Base-by-base conservation (phyloP, 73 alveolate species). In the Paramecium octaurelia region DNA sequence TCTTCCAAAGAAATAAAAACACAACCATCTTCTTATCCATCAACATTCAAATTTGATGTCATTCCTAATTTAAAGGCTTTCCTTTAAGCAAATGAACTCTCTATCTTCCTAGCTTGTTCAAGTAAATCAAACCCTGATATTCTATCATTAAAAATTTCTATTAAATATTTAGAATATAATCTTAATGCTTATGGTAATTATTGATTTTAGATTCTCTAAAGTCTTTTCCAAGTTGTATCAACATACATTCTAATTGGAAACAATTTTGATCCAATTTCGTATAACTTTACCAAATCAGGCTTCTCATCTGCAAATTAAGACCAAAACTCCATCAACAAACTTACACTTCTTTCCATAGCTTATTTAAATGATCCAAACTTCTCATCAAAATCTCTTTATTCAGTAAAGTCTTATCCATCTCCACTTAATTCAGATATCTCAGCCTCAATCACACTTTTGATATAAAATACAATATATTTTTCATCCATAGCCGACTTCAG, bases 1-100 rank as follows among this genome's bases (percentile, higher is more conserved):
- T 89, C 94, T 44, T 89, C 94, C 44, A 89, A 46, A 16, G 94
- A 70, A 35, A 89, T 68, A 50, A 89, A 89, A 29, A 71, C 57
- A 83, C 86, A 70, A 14, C 94, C 94, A 89, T 89, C 94, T 48
- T 89, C 94, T 31, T 89, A 71, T 11, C 94, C 94, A 71, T 89
- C 94, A 20, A 89, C 60, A 46, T 89, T 89, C 9, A 89, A 76
- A 46, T 69, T 83, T n/a, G 94, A 89, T 38, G 94, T 42, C 27
- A 70, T 42, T 12, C 88, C 88, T 46, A 89, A 50, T 21, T 89
- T 77, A 83, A 89, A 89, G 10, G 86, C 94, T 58, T 89, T 89
- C 71, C 94, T 89, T 44, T 89, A 46, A 16, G 80, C 57, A 46
- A 89, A 89, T 21, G 31, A 34, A 44, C 38, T 71, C 50, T 89